Evolutionary conservation across 108 stramenopile genomes (phyloP).

Genomic region (Nitzschia sp.): DNA sequence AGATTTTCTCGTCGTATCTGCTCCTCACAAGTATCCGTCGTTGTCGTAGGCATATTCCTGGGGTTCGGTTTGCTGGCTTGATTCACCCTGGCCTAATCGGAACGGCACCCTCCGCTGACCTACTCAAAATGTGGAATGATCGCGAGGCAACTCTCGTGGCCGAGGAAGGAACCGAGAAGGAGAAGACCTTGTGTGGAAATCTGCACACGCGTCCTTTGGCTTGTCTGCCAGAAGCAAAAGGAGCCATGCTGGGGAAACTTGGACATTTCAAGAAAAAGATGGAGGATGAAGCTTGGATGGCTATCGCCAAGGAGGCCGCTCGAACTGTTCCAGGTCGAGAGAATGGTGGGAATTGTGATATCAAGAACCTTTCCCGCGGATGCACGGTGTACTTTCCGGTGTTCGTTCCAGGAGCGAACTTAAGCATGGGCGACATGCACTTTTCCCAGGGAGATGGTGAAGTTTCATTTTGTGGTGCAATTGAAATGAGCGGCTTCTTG

Average conservation of each 20-base stretch:
- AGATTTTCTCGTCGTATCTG: too few species aligned
- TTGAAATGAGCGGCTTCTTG: slow-evolving; percentile 60
- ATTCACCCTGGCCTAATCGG: slow-evolving; percentile 76
- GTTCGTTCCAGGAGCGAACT: slow-evolving; percentile 59
- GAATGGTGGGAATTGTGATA: slow-evolving; percentile 78
- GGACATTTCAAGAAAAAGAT: slow-evolving; percentile 54
- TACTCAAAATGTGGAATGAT: slow-evolving; percentile 73
- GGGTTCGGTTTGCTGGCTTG: slow-evolving; percentile 47
- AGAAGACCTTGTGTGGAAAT: slow-evolving; percentile 64
- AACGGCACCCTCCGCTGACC: slow-evolving; percentile 52
- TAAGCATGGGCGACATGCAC: slow-evolving; percentile 79
- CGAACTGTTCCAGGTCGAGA: slow-evolving; percentile 44
- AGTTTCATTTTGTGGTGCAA: slow-evolving; percentile 65
- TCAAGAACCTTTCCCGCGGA: slow-evolving; percentile 63
- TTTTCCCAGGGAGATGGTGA: slow-evolving; percentile 74
- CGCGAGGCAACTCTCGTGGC: slow-evolving; percentile 50
- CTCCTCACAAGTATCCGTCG: too few species aligned
- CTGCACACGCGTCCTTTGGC: slow-evolving; percentile 63
- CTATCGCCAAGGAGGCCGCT: slow-evolving; percentile 45
- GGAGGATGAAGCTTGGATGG: slow-evolving; percentile 49
- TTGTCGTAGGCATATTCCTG: slow-evolving; percentile 40
- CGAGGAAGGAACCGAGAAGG: slow-evolving; percentile 54
- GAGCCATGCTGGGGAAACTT: slow-evolving; percentile 65
- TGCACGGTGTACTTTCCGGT: slow-evolving; percentile 76
- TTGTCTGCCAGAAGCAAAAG: slow-evolving; percentile 63